A percentile compares a stretch with the other conserved stretches of the same genome.
phyloP scores from a whole-genome alignment of 73 alveolate species.

The Stentor coeruleus region DNA sequence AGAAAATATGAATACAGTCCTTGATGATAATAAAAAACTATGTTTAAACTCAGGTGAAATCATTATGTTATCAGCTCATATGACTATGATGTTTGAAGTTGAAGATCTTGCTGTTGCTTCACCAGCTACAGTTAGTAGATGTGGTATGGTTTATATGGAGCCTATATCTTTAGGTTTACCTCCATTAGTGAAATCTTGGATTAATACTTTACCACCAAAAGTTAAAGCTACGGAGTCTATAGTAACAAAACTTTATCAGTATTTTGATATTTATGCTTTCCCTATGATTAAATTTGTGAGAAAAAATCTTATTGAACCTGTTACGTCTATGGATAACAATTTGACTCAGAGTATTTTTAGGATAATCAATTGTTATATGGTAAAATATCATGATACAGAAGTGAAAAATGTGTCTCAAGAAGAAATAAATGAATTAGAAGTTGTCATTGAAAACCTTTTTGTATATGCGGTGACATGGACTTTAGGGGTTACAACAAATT shows the following conservation, averaged over 20 bases:
- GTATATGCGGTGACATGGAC: slow-evolving; percentile 87
- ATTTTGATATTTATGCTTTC: slow-evolving; percentile 54
- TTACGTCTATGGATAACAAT: slow-evolving; percentile 81
- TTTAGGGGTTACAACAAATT: slow-evolving; percentile 83
- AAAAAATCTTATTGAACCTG: slow-evolving; percentile 77
- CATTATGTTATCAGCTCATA: slow-evolving; percentile 80
- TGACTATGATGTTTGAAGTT: slow-evolving; percentile 95
- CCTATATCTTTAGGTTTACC: slow-evolving; percentile 80
- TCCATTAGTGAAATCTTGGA: slow-evolving; percentile 81
- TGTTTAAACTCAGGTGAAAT: slow-evolving; percentile 93
- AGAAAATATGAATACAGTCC: slow-evolving; percentile 97
- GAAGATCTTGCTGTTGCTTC: slow-evolving; percentile 91
- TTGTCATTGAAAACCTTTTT: slow-evolving; percentile 69
- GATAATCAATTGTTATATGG: slow-evolving; percentile 82
- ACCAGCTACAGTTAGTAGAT: slow-evolving; percentile 96
- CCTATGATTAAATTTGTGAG: slow-evolving; percentile 69
- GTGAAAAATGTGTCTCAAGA: slow-evolving; percentile 69
- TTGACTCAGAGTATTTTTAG: slow-evolving; percentile 73
- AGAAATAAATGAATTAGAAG: slow-evolving; percentile 81
- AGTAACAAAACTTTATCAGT: slow-evolving; percentile 46
- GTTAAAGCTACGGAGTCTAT: slow-evolving; percentile 48
- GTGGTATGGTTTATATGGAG: slow-evolving; percentile 93
- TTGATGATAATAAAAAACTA: slow-evolving; percentile 98
- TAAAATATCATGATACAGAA: slow-evolving; percentile 77
- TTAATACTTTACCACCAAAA: slow-evolving; percentile 63